Conservation (phyloP, 352 stramenopile genomes). For the Aphanomyces astaci region DNA sequence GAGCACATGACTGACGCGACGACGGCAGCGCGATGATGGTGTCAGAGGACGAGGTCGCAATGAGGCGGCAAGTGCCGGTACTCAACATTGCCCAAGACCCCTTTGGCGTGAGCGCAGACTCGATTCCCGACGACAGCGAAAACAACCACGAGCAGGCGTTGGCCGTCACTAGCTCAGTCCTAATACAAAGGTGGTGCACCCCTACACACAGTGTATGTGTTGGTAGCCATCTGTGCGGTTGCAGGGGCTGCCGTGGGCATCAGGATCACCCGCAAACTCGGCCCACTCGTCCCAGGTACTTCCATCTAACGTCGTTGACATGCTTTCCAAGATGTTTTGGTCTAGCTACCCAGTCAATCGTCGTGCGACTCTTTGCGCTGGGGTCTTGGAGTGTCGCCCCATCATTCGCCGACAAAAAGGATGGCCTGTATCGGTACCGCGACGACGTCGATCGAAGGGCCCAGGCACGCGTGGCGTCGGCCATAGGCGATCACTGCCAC, state of each 20-base stretch:
- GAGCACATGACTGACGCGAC: too few species aligned
- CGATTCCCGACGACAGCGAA: neutral
- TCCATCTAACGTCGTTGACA: neutral
- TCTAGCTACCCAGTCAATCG: too few species aligned
- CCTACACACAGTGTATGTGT: neutral
- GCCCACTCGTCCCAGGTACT: neutral
- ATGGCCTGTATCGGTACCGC: constrained; percentile 24
- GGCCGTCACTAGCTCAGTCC: too few species aligned
- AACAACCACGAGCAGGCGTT: too few species aligned
- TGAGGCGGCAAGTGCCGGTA: neutral
- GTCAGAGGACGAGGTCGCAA: neutral
- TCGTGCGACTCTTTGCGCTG: constrained; percentile 26
- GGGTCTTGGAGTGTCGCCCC: constrained; percentile 30
- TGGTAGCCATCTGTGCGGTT: neutral
- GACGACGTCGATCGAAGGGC: constrained; percentile 27
- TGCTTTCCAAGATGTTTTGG: too few species aligned
- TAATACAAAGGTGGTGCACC: too few species aligned
- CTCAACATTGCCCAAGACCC: neutral
- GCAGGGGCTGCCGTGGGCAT: neutral
- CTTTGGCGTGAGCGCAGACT: neutral
- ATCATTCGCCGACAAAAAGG: constrained; percentile 24
- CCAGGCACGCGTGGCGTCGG: constrained; percentile 26
- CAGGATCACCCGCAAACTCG: neutral
- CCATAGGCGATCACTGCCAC: constrained; percentile 28
- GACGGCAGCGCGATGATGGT: neutral